A percentile compares a stretch with the other conserved stretches of the same genome.
phyloP scores from a whole-genome alignment of 306 rosid species.

The Hylodesmum podocarpum region DNA sequence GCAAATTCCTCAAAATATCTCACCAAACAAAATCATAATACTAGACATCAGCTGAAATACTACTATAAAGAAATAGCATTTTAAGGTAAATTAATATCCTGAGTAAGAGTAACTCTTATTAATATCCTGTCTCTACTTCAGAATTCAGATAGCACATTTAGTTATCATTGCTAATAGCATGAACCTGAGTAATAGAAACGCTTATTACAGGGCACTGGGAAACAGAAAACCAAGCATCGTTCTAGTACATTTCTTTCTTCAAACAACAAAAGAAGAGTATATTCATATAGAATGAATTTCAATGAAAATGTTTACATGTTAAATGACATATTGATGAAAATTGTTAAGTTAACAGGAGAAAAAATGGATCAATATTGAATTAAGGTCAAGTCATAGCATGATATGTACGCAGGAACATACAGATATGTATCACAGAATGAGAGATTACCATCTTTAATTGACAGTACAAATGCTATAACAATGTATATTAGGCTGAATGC shows the following conservation, averaged over 20 bases:
- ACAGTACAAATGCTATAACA: constrained; percentile 53
- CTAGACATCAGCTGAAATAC: neutral
- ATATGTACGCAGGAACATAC: neutral
- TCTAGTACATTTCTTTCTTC: neutral
- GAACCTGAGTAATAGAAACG: neutral
- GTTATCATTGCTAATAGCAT: neutral
- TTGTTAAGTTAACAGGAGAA: neutral
- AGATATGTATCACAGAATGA: neutral
- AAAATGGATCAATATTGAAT: neutral
- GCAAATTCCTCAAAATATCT: neutral
- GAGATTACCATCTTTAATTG: constrained; percentile 74
- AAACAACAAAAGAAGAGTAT: neutral
- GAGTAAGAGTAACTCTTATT: too few species aligned
- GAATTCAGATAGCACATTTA: neutral
- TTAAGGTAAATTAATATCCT: neutral
- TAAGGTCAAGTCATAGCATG: neutral
- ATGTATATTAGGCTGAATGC: constrained; percentile 72
- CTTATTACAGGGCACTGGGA: neutral
- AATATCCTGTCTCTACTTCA: neutral
- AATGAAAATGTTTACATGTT: neutral
- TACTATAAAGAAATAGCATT: neutral
- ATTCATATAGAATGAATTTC: neutral
- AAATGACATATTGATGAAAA: neutral
- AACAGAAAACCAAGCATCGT: constrained; percentile 2
- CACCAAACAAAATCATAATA: neutral